These are phyloP conservation scores for Globisporangium radiosum DNA, from an alignment of 352 stramenopile genomes.

Conservation along the genomic window DNA sequence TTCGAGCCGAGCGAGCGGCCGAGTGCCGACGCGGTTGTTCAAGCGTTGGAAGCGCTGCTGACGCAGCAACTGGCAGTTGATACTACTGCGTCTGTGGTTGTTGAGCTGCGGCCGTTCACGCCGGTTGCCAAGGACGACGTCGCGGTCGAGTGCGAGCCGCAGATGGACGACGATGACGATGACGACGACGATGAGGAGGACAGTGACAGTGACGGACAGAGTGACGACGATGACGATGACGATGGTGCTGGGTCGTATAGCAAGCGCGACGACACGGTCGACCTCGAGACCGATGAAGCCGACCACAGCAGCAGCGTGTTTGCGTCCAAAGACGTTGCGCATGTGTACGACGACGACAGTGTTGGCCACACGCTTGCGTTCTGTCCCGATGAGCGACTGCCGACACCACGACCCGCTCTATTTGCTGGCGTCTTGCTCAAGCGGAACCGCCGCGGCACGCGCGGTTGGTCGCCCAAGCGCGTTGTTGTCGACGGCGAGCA, in stretches of 20 bases:
- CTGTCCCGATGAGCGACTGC: conserved; percentile 13
- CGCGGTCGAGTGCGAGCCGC: conserved; percentile 34
- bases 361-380: conserved; percentile 16
- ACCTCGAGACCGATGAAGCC: conserved; percentile 34
- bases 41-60: conserved; percentile 36
- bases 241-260: conserved; percentile 23
- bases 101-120: conserved; percentile 63
- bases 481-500: conserved; percentile 66
- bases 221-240: conserved; percentile 46
- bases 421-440: conserved; percentile 63
- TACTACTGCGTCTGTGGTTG: neutral
- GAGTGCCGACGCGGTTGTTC: conserved; percentile 35
- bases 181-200: conserved; percentile 17
- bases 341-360: conserved; percentile 20
- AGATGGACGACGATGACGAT: conserved; percentile 38
- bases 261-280: conserved; percentile 32
- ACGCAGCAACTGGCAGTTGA: conserved; percentile 19
- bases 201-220: conserved; percentile 40
- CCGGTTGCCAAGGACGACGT: conserved; percentile 20
- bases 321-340: conserved; percentile 20
- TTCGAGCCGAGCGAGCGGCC: conserved; percentile 74
- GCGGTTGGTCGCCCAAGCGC: conserved; percentile 63
- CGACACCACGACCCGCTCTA: conserved; percentile 36
- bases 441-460: conserved; percentile 61
- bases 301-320: conserved; percentile 16